These are phyloP conservation scores for Mortierella polycephala DNA, from an alignment of 371 early-diverging fungal genomes.

Conservation along the genomic window DNA sequence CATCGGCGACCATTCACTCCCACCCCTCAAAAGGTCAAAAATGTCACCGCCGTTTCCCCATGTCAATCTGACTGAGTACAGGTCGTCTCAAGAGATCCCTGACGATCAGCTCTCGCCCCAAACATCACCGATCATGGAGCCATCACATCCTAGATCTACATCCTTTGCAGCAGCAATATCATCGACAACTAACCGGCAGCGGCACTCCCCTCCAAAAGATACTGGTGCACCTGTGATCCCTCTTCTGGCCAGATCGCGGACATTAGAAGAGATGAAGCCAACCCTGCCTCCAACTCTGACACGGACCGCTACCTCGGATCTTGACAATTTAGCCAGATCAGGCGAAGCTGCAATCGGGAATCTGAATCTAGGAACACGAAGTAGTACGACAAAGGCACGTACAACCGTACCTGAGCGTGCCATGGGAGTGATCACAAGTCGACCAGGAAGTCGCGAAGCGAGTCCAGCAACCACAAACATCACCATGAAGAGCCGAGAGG, in stretches of 20 bases:
- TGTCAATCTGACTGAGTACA: constrained; percentile 32
- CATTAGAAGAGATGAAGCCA: constrained; percentile 32
- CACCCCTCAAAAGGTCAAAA: constrained; percentile 45
- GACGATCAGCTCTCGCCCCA: constrained; percentile 31
- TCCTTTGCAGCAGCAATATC: constrained; percentile 8
- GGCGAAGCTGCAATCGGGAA: constrained; percentile 34
- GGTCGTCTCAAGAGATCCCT: constrained; percentile 25
- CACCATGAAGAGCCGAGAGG: constrained; percentile 15
- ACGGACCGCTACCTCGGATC: constrained; percentile 2
- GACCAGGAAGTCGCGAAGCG: constrained; percentile 31
- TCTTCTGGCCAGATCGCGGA: constrained; percentile 21
- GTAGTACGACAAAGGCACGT: not conserved
- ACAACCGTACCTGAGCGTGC: constrained; percentile 23
- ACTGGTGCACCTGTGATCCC: constrained; percentile 1
- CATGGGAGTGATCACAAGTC: constrained; percentile 47
- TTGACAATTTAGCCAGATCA: constrained; percentile 16
- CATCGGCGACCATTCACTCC: constrained; percentile 11
- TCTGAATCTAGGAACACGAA: constrained; percentile 25
- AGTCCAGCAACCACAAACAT: constrained; percentile 19
- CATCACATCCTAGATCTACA: not conserved
- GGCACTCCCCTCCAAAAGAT: constrained; percentile 1
- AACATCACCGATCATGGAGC: constrained; percentile 35
- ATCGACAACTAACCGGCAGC: not conserved
- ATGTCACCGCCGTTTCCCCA: constrained; percentile 29
- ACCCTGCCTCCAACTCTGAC: not conserved